Base-by-base conservation (phyloP, 2,329 filamentous ascomycete species). In the Cladophialophora exuberans region DNA sequence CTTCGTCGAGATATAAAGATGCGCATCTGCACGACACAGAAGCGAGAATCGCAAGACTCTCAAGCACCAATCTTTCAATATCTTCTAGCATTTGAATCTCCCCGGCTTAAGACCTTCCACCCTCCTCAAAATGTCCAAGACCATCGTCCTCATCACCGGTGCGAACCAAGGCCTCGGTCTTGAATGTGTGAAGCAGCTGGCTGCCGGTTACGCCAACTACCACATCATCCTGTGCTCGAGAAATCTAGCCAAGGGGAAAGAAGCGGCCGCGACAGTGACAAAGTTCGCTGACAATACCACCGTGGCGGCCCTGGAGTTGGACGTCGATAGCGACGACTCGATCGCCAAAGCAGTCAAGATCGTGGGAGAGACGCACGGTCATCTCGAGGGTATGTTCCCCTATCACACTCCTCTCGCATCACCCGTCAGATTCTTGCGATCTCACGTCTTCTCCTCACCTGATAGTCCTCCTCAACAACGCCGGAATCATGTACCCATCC, bases 221-320 rank as follows among this genome's bases (percentile, higher is more conserved):
- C 13, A 62, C 61, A 43, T 73, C 63, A 5, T 67, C 56, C 26
- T 68, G 54, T 1, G 67, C 66, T n/a, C 62, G 58, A 51, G 69
- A 64, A 15, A 73, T 56, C 18, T 64, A 66, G 3, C 73, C 55
- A 0, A 72, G 66, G 2, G 73, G 69, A 39, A 76, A 60, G 0
- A 76, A 62, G 51, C 53, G 5, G 33, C 35, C 25, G 31, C 6
- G 10, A 22, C 15, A 1, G 18, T 58, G 17, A 18, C 25, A 18
- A 23, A 41, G 11, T 22, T 58, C 26, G 51, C 31, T 1, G 25
- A 28, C 1, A n/a, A 30, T 52, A 42, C 52, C 2, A 26, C 25
- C 4, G 51, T 55, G 26, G 30, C 43, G 7, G 30, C 47, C 3
- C 6, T 56, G 3, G 36, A 36, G 13, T n/a, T 56, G 11, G 54